phyloP scores from a whole-genome alignment of 2,329 filamentous ascomycete genomes.

The Pseudogymnoascus sp. region DNA sequence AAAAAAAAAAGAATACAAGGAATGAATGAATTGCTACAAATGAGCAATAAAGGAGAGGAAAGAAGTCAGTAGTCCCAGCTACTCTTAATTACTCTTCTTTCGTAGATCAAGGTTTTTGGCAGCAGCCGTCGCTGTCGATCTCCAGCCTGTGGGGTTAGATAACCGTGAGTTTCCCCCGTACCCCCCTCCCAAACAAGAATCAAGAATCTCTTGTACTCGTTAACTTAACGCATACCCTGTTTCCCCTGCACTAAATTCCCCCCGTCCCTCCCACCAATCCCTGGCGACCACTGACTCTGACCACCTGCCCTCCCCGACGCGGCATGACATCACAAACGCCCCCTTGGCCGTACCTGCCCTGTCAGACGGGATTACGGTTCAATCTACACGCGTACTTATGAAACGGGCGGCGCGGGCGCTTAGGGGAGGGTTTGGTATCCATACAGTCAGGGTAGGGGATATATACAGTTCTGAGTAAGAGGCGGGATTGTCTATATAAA shows the following conservation, averaged over 20 bases:
- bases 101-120: background rate
- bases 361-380: background rate
- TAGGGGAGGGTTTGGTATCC: background rate
- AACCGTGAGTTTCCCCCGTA: background rate
- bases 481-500: background rate
- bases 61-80: background rate
- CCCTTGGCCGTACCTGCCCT: background rate
- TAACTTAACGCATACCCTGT: slow-evolving; percentile 3
- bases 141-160: background rate
- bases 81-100: background rate
- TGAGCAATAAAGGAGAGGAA: background rate
- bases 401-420: background rate
- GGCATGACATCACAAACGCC: background rate
- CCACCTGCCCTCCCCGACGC: background rate
- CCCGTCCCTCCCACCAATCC: background rate
- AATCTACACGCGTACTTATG: background rate
- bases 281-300: background rate
- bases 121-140: background rate
- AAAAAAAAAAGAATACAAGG: background rate
- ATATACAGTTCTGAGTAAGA: background rate
- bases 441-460: background rate
- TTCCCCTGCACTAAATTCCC: background rate
- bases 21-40: background rate
- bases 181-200: background rate
- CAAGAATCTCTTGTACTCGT: too few species aligned